Base-by-base conservation (phyloP, 441 rosid genomes). In the Rhodomyrtus psidioides region DNA sequence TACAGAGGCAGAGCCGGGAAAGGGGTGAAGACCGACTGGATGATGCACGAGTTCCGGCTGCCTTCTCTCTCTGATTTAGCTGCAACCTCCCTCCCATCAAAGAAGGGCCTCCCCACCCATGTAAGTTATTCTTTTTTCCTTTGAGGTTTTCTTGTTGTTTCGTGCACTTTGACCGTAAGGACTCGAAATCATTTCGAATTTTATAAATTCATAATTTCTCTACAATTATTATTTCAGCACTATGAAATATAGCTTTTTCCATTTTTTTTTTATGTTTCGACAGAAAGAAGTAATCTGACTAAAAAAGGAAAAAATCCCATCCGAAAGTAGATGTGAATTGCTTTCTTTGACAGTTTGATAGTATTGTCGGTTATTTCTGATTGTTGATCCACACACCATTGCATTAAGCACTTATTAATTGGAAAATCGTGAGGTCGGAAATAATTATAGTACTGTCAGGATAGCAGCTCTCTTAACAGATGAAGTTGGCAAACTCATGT, bases 1-100 rank as follows among this genome's bases (percentile, higher is more conserved):
- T 85, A 85, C 83, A 85, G 26, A 76, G 86, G 86, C 24, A 74
- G 74, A 42, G 86, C 86, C 9, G 86, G 83, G 57, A 85, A 85
- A 56, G 86, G 86, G 27, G 83, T 76, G 39, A 85, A 85, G 70
- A 85, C 86, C 4, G 86, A 85, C 65, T 85, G 86, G 86, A 85
- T 85, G 86, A 85, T 85, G 86, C 86, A 85, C 42, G 86, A 85
- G 86, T 85, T 85, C 46, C 86, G 86, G 42, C 44, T 85, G 28
- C 86, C 86, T 55, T 85, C 86, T 85, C 83, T 75, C 65, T 44
- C 24, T 49, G 86, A 65, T 65, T 42, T 65, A 34, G n/a, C n/a
- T 10, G 79, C 49, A 65, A 17, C 55, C 21, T 83, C 34, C 16
- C 74, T 39, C 28, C 86, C 23, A 30, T 34, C 19, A 56, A 39